Evolutionary conservation across 1,284 basidiomycete species (phyloP).

Genomic region (Sporisorium graminicola): DNA sequence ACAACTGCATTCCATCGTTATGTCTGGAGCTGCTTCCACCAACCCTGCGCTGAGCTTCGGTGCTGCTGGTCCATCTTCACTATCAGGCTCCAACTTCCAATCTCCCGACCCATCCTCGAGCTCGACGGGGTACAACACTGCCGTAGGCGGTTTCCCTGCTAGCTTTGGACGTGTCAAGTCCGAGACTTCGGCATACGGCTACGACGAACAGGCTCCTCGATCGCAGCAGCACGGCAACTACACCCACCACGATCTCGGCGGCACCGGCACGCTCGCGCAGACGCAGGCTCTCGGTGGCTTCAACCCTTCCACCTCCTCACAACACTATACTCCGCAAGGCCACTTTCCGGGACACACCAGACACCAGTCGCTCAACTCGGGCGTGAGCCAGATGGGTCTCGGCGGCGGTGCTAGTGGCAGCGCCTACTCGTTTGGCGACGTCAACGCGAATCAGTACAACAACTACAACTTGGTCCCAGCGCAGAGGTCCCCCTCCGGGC

Average conservation of each 20-base stretch:
- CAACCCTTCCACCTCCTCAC: constrained; percentile 31
- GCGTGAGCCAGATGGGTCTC: constrained; percentile 40
- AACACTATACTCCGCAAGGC: constrained; percentile 28
- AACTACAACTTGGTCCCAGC: constrained; percentile 47
- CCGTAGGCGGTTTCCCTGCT: constrained; percentile 28
- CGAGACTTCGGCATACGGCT: constrained; percentile 32
- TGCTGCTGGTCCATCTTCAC: constrained; percentile 26
- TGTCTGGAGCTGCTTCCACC: constrained; percentile 49
- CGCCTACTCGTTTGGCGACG: constrained; percentile 38
- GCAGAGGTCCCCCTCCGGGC: constrained; percentile 35
- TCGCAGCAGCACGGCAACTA: constrained; percentile 52
- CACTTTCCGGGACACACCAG: constrained; percentile 35
- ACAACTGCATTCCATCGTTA: constrained; percentile 1
- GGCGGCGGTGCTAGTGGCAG: constrained; percentile 25
- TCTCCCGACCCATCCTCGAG: constrained; percentile 43
- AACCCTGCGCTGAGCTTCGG: constrained; percentile 47
- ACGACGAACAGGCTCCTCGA: constrained; percentile 52
- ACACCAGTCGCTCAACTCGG: constrained; percentile 45
- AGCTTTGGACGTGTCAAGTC: constrained; percentile 36
- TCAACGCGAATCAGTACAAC: constrained; percentile 37
- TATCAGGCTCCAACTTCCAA: constrained; percentile 32
- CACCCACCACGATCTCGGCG: constrained; percentile 44
- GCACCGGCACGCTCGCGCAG: constrained; percentile 30
- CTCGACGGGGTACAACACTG: constrained; percentile 25
- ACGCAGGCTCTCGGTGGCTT: constrained; percentile 43